phyloP scores from a whole-genome alignment of 441 rosid genomes.

The Aleurites moluccanus region DNA sequence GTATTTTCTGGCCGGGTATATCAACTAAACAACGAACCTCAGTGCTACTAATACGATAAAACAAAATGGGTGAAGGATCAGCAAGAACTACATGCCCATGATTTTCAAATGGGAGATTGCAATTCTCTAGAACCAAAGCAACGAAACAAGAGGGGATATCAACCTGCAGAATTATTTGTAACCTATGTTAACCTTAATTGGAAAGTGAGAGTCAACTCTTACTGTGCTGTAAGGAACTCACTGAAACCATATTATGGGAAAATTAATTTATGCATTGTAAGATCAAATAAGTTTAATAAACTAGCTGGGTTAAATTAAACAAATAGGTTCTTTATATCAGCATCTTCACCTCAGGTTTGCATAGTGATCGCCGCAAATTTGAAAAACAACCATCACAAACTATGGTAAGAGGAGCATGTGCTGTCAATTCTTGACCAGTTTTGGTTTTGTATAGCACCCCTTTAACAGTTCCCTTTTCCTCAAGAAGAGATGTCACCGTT shows the following conservation, averaged over 20 bases:
- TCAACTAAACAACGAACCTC: too few species aligned
- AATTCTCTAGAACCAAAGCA: constrained; percentile 30
- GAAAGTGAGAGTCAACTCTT: not conserved
- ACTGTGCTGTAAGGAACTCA: too few species aligned
- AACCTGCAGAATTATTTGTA: constrained; percentile 10
- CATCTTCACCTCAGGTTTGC: constrained; percentile 50
- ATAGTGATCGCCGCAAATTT: constrained; percentile 63
- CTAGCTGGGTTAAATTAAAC: not conserved
- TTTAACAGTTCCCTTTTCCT: constrained; percentile 58
- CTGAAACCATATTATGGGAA: not conserved
- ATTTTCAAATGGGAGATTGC: constrained; percentile 27
- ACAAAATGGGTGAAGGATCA: too few species aligned
- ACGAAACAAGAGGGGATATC: constrained; percentile 31
- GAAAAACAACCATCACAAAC: constrained; percentile 78
- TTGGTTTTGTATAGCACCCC: constrained; percentile 64
- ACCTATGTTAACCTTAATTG: not conserved
- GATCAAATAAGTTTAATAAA: too few species aligned
- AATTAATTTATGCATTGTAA: not conserved
- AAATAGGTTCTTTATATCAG: not conserved
- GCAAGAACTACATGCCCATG: constrained; percentile 11
- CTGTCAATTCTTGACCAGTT: constrained; percentile 46
- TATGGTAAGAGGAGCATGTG: constrained; percentile 54
- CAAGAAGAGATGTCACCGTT: constrained; percentile 60
- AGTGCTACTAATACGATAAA: too few species aligned
- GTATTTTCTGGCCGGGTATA: constrained; percentile 10